Base-by-base conservation (phyloP, 805 yeast species). In the Kregervanrija fluxuum region DNA sequence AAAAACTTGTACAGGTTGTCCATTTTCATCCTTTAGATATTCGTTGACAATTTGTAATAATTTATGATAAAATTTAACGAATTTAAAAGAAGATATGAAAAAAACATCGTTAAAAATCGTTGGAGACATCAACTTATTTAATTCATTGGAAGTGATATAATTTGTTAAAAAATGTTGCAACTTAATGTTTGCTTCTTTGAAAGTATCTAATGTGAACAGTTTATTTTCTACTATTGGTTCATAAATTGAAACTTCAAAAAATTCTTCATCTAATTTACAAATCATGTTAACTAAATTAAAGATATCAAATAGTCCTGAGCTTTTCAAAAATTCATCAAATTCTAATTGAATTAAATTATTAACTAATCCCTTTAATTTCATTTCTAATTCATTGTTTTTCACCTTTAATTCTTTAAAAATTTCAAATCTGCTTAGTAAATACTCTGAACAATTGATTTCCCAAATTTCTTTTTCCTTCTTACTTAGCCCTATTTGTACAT, bases 281-380 rank as follows among this genome's bases (percentile, higher is more conserved):
- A 85, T 80, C 83, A 84, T 79, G 54, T 81, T 80, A 46, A 82
- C 68, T 41, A 84, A 61, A 55, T 82, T 84, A 57, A 71, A 77
- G 52, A 75, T 78, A 44, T 82, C 76, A n/a, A 66, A 67, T 31
- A 84, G 60, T 0, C 76, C 76, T 17, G 85, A 75, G 35, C 70
- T 74, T 13, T 66, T 62, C 35, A 84, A 62, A 12, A 83, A 61
- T 1, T 64, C 56, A 14, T 66, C 68, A 34, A 72, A 73, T 53
- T 80, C 83, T 8, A 68, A 50, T 9, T 64, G 59, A 3, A 67
- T 65, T 48, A 83, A 57, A 15, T 68, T 60, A 1, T 56, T 40
- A n/a, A 73, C 69, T 9, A 66, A 49, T 4, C 55, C 55, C 2
- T 55, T 53, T 11, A 81, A 60, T 43, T 44, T 44, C 11, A 59